phyloP scores from a whole-genome alignment of 78 protist genomes.

The Monocercomonoides exilis region DNA sequence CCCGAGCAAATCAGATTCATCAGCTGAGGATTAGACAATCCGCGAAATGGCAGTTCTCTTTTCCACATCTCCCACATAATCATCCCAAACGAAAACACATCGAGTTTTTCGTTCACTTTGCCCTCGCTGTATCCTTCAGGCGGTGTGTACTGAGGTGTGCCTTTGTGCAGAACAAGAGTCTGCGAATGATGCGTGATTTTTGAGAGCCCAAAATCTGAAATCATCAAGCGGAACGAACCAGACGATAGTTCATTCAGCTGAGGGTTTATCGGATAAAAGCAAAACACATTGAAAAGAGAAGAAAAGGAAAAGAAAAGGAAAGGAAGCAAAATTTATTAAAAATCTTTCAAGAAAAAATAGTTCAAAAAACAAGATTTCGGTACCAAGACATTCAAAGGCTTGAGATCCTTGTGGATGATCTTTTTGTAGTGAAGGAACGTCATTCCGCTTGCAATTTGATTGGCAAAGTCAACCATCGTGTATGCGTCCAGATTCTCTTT shows the following conservation, averaged over 20 bases:
- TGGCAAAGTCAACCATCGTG: background rate
- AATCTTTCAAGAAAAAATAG: too few relatives aligned
- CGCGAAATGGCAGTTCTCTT: background rate
- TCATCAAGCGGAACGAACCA: background rate
- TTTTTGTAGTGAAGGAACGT: background rate
- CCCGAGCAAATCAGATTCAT: background rate
- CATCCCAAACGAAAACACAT: constrained; percentile 1
- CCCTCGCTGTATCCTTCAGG: background rate
- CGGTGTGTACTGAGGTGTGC: background rate
- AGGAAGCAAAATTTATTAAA: too few relatives aligned
- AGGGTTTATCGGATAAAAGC: too few relatives aligned
- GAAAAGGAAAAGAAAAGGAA: background rate
- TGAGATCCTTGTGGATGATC: constrained; percentile 15
- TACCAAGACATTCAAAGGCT: background rate
- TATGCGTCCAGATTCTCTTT: background rate
- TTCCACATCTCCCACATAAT: constrained; percentile 9
- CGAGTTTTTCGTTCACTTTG: background rate
- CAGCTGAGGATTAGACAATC: background rate
- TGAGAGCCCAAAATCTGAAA: constrained; percentile 10
- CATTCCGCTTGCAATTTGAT: background rate
- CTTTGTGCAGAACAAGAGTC: background rate
- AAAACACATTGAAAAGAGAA: background rate
- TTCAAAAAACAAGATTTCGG: too few relatives aligned
- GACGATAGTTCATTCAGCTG: background rate
- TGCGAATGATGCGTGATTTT: background rate